Evolutionary conservation across 257 asterid genomes (phyloP), one percentile per base, ranked within the genome.

Genomic region (Solanum paucissectum): DNA sequence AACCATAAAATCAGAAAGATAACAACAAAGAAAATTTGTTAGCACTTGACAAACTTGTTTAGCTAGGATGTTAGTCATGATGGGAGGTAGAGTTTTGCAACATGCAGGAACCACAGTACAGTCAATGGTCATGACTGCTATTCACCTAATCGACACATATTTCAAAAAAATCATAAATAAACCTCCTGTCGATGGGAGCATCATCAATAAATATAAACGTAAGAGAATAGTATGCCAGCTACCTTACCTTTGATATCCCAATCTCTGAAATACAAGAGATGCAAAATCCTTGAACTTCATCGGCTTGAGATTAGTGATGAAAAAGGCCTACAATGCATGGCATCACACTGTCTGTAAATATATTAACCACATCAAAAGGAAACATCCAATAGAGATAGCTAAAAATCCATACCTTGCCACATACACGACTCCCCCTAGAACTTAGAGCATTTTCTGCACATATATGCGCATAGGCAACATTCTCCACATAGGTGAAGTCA

Each of bases 401-500:
- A 40, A 69, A 87, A 89, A 36, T 69, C 55, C 76, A 49, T 91
- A 96, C 99, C 98, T 96, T 96, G 87, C 98, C 98, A 88, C 95
- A 90, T 42, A 87, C 93, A 86, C 91, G 89, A 89, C 71, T 92
- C 91, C 73, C 89, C 87, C 90, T 92, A 74, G 97, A 93, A 86
- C 90, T 87, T 73, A 96, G 90, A 89, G 96, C 95, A 90, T 93
- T 96, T 92, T 93, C 99, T 85, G 96, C 98, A 88, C 98, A 95
- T 88, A 92, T 90, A 92, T 93, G 96, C 85, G 99, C 99, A 95
- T 95, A 93, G 88, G 97, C 98, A 88, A 96, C 95, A 91, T 96
- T 96, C 86, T 94, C 99, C 89, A 96, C 98, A 90, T 92, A 96
- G 86, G 98, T 95, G 91, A 96, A 95, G 91, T 96, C 99, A 21